Conservation (phyloP, 768 basidiomycete genomes). For the Russula compacta region DNA sequence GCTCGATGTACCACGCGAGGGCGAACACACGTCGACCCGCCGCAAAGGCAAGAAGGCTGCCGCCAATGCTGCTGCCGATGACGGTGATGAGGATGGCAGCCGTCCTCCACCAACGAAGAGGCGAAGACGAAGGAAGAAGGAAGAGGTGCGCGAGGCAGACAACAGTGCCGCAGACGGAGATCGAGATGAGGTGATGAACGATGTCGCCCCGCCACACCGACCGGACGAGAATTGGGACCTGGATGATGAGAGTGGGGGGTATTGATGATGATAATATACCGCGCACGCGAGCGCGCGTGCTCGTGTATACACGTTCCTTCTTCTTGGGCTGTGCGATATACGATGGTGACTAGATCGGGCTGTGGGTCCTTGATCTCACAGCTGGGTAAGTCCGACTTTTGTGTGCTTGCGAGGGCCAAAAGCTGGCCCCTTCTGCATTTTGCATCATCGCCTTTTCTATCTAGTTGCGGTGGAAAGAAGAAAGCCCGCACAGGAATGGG, state of each 20-base stretch:
- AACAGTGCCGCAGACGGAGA: conserved; percentile 28
- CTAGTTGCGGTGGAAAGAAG: too few relatives aligned
- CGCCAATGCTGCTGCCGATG: conserved; percentile 34
- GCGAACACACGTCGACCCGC: conserved; percentile 37
- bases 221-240: conserved; percentile 36
- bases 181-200: conserved; percentile 29
- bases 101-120: conserved; percentile 34
- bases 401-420: neutral
- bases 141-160: conserved; percentile 28
- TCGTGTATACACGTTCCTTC: neutral
- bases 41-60: conserved; percentile 52
- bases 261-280: neutral
- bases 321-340: conserved; percentile 3
- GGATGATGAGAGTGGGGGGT: conserved; percentile 23
- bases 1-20: conserved; percentile 54
- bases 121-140: conserved; percentile 44
- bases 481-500: too few relatives aligned
- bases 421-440: too few relatives aligned
- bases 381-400: neutral
- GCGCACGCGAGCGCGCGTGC: neutral
- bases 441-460: too few relatives aligned
- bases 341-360: neutral
- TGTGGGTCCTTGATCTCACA: neutral
- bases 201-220: conserved; percentile 8
- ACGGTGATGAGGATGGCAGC: conserved; percentile 29